phyloP scores from a whole-genome alignment of 352 stramenopile species.

The Phytopythium chamaehyphon region DNA sequence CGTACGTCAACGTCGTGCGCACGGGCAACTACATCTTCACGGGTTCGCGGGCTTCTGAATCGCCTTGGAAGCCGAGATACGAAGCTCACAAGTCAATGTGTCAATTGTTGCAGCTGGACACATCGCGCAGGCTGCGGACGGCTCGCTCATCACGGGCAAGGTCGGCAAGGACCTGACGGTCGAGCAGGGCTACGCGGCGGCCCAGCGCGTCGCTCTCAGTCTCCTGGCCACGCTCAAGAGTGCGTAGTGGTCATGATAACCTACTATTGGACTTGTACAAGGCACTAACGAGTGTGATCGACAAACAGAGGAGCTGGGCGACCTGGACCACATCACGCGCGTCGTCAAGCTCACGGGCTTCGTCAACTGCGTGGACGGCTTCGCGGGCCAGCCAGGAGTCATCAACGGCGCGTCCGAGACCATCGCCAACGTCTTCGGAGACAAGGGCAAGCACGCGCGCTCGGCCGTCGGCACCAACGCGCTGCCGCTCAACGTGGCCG shows the following conservation, averaged over 20 bases:
- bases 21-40: conserved; percentile 75
- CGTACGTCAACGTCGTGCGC: conserved; percentile 59
- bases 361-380: conserved; percentile 93
- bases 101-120: conserved; percentile 49
- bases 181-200: conserved; percentile 85
- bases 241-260: too few relatives aligned
- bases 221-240: conserved; percentile 85
- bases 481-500: conserved; percentile 94
- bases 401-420: conserved; percentile 96
- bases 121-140: conserved; percentile 36
- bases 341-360: conserved; percentile 97
- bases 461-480: conserved; percentile 96
- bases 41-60: conserved; percentile 14
- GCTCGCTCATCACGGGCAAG: conserved; percentile 76
- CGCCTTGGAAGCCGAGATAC: neutral
- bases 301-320: conserved; percentile 80
- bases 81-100: neutral
- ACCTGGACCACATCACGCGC: conserved; percentile 91
- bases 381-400: conserved; percentile 90
- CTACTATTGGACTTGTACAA: too few relatives aligned
- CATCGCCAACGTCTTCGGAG: conserved; percentile 88
- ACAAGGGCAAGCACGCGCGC: conserved; percentile 88
- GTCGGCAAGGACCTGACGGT: conserved; percentile 73
- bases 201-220: conserved; percentile 74
- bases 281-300: too few relatives aligned